Conservation (phyloP, 2,329 filamentous ascomycete species). For the Exophiala viscosa region DNA sequence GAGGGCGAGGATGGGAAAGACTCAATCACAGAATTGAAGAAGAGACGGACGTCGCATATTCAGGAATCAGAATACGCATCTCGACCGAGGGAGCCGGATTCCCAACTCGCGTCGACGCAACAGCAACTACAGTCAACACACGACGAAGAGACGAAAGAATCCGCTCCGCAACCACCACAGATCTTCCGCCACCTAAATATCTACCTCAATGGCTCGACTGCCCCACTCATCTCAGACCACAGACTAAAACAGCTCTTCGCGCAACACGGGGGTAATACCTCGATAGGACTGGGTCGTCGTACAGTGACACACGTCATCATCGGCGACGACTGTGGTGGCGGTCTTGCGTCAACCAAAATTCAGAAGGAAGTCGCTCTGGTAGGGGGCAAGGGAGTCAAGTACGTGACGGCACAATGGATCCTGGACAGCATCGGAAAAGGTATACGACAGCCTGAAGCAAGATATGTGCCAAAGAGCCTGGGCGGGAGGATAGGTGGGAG, state of each 20-base stretch:
- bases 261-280: conserved; percentile 68
- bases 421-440: conserved; percentile 77
- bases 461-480: conserved; percentile 60
- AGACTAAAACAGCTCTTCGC: conserved; percentile 74
- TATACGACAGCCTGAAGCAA: conserved; percentile 69
- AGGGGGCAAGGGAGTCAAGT: conserved; percentile 69
- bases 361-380: conserved; percentile 71
- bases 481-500: conserved; percentile 48
- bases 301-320: conserved; percentile 79
- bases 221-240: conserved; percentile 78
- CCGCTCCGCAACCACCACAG: conserved; percentile 30
- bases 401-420: conserved; percentile 77
- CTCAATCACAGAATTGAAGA: conserved; percentile 11
- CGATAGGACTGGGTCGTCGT: conserved; percentile 66
- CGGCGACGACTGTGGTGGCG: conserved; percentile 63
- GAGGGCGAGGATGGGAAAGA: conserved; percentile 6
- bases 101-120: not conserved
- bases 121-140: not conserved
- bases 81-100: not conserved
- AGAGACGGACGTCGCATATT: not conserved
- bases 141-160: conserved; percentile 9
- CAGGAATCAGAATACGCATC: not conserved
- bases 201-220: conserved; percentile 84
- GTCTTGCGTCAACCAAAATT: conserved; percentile 71
- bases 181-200: conserved; percentile 71